phyloP scores from a whole-genome alignment of 768 basidiomycete species.

The Collybia sp. region DNA sequence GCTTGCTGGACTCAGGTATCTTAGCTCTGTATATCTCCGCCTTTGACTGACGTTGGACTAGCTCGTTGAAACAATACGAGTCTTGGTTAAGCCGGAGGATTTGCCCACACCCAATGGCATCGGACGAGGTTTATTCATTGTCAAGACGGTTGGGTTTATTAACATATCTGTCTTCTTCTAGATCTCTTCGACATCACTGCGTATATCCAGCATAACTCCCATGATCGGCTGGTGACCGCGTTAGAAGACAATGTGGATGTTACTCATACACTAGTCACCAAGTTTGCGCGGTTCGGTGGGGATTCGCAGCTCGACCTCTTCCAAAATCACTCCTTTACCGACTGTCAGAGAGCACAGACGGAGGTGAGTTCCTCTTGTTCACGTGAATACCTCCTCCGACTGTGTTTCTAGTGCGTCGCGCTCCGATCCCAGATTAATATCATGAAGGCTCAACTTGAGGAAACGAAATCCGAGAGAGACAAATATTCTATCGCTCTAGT shows the following conservation, averaged over 20 bases:
- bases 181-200: slow-evolving; percentile 44
- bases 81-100: slow-evolving; percentile 50
- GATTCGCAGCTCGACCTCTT: slow-evolving; percentile 25
- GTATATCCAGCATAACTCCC: slow-evolving; percentile 31
- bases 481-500: slow-evolving; percentile 47
- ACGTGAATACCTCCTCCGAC: slow-evolving; percentile 6
- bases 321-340: slow-evolving; percentile 34
- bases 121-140: slow-evolving; percentile 30
- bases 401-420: slow-evolving; percentile 41
- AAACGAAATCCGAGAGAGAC: slow-evolving; percentile 44
- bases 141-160: background rate
- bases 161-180: slow-evolving; percentile 13
- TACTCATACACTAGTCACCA: slow-evolving; percentile 55
- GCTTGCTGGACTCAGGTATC: slow-evolving; percentile 78
- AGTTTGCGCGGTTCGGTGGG: slow-evolving; percentile 44
- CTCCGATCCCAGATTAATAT: slow-evolving; percentile 55
- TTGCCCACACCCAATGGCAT: slow-evolving; percentile 36
- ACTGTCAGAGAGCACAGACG: slow-evolving; percentile 50
- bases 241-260: slow-evolving; percentile 52
- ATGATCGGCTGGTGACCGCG: slow-evolving; percentile 33
- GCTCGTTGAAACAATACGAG: slow-evolving; percentile 65
- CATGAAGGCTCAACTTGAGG: slow-evolving; percentile 42
- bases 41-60: slow-evolving; percentile 19
- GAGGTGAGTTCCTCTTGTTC: slow-evolving; percentile 42
- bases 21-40: slow-evolving; percentile 1